Evolutionary conservation across 371 early-diverging fungal species (phyloP).

Genomic region (Choanephora cucurbitarum): DNA sequence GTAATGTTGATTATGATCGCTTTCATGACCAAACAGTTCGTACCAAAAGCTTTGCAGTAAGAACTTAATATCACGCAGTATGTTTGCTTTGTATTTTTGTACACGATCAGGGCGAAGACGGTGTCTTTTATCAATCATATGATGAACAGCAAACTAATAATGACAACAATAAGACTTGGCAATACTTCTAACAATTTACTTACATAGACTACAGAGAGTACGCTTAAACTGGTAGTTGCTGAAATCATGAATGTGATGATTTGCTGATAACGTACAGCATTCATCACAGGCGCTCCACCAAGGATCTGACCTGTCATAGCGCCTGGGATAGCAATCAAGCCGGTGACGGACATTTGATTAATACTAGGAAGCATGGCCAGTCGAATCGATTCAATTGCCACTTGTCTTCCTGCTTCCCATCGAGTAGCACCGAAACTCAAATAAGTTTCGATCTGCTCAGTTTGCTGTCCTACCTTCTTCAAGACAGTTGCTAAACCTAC

Average conservation of each 20-base stretch:
- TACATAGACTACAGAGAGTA: constrained; percentile 63
- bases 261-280: constrained; percentile 81
- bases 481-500: constrained; percentile 72
- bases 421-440: constrained; percentile 83
- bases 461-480: constrained; percentile 52
- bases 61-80: constrained; percentile 23
- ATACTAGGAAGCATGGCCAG: constrained; percentile 81
- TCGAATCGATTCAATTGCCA: constrained; percentile 73
- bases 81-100: constrained; percentile 23
- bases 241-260: constrained; percentile 85
- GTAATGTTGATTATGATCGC: background rate
- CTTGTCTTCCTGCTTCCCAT: constrained; percentile 80
- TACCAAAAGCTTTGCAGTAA: constrained; percentile 7
- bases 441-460: constrained; percentile 75
- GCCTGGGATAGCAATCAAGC: constrained; percentile 88
- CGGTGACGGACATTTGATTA: constrained; percentile 84
- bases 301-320: constrained; percentile 92
- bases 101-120: constrained; percentile 60
- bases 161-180: background rate
- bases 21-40: background rate
- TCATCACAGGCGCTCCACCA: constrained; percentile 78
- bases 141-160: constrained; percentile 55
- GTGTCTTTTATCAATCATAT: constrained; percentile 63
- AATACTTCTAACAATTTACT: constrained; percentile 8
- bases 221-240: constrained; percentile 68